Conservation (phyloP, 1,139 yeast genomes). For the Kazachstania sp. region DNA sequence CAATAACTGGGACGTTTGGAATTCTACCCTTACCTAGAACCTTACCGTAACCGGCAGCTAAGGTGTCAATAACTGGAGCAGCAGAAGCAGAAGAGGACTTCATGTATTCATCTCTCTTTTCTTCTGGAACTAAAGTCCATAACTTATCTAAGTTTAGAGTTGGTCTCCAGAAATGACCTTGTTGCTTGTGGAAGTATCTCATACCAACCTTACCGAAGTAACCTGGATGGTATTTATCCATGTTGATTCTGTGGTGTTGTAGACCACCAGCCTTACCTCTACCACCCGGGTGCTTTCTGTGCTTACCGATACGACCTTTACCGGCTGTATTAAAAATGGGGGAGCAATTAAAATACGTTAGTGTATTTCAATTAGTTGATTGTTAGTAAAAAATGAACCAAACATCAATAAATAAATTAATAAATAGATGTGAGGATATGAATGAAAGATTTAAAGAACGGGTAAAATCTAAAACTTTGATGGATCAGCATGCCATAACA, state of each 20-base stretch:
- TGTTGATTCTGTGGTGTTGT: slow-evolving; percentile 99
- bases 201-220: slow-evolving; percentile 99
- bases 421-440: slow-evolving; percentile 10
- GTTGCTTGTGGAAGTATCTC: slow-evolving; percentile 99
- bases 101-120: slow-evolving; percentile 91
- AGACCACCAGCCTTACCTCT: slow-evolving; percentile 99
- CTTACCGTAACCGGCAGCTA: slow-evolving; percentile 99
- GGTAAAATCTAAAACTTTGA: background rate
- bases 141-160: slow-evolving; percentile 96
- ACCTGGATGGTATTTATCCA: slow-evolving; percentile 99
- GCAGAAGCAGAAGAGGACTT: slow-evolving; percentile 76
- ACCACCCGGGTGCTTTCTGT: slow-evolving; percentile 99
- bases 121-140: slow-evolving; percentile 95
- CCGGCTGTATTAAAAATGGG: slow-evolving; percentile 61
- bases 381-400: background rate
- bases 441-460: slow-evolving; percentile 10
- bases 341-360: background rate
- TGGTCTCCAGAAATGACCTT: slow-evolving; percentile 96
- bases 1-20: slow-evolving; percentile 97
- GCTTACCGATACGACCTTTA: slow-evolving; percentile 99
- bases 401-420: background rate
- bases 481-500: background rate
- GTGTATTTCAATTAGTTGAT: background rate
- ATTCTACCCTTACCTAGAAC: slow-evolving; percentile 99
- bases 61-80: slow-evolving; percentile 99